These are phyloP conservation scores for Citrus sp. DNA, from an alignment of 345 rosid genomes.

Conservation along the genomic window DNA sequence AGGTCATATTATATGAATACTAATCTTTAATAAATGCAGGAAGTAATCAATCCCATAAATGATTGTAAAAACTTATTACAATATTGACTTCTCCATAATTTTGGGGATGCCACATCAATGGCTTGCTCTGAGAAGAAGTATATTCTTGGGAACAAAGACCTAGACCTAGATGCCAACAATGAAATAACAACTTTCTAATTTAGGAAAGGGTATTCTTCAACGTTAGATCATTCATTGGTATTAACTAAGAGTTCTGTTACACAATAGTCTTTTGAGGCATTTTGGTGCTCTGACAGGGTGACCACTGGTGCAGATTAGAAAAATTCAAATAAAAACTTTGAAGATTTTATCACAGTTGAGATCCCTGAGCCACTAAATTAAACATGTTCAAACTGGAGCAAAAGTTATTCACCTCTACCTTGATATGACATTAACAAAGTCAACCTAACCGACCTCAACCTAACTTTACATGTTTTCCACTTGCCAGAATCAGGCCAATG, in stretches of 20 bases:
- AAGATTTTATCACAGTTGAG: neutral
- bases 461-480: neutral
- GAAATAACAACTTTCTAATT: neutral
- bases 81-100: neutral
- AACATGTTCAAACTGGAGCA: neutral
- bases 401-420: neutral
- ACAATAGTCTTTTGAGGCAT: neutral
- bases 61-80: neutral
- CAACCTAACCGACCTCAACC: neutral
- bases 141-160: neutral
- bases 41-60: neutral
- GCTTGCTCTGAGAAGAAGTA: neutral
- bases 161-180: neutral
- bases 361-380: neutral
- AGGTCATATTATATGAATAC: neutral
- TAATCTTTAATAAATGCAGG: neutral
- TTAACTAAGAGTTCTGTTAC: neutral
- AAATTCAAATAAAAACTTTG: neutral
- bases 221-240: neutral
- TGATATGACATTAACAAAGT: neutral
- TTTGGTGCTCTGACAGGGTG: neutral
- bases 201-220: neutral
- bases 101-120: neutral
- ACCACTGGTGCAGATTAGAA: neutral
- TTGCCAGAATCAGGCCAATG: neutral